Base-by-base conservation (phyloP, 306 rosid genomes). In the Oxytropis ochrocephala region DNA sequence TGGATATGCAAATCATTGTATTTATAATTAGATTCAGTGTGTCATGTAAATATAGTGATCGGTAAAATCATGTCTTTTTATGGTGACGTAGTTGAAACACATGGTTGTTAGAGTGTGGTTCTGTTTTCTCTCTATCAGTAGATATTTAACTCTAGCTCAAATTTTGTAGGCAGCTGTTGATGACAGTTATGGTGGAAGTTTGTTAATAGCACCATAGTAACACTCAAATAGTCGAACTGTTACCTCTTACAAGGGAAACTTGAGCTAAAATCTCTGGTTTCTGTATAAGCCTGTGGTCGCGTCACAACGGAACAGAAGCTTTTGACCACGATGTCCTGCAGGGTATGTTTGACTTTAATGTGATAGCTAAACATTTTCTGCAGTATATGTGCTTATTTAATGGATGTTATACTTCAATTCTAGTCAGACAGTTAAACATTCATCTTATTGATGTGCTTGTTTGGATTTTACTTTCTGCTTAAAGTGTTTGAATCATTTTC, bases 141-240 rank as follows among this genome's bases (percentile, higher is more conserved):
- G 21, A 55, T 62, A 59, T 55, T 41, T 33, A 27, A 56, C 30
- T 47, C 70, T n/a, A 48, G 14, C 24, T 72, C 53, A 48, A 64
- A 62, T 54, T 74, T 53, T 65, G 68, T 69, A 88, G 98, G 91
- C 83, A 18, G 83, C 91, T 58, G 84, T 90, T 43, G 85, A 83
- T 73, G 96, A 88, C 80, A 67, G 66, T 59, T 92, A 88, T 77
- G 98, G 96, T 36, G 98, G 98, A 64, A 88, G 78, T 64, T 86
- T 92, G 85, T 72, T 68, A 48, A 74, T 87, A 24, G 72, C 82
- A 42, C 10, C 54, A 42, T 78, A 73, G 82, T 64, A 67, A 9
- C 75, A 62, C 59, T 33, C 39, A 44, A 53, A 51, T n/a, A 21
- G 67, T 78, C 42, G 38, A 36, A 47, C 9, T 46, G 42, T 51